Evolutionary conservation across 1,284 basidiomycete species (phyloP).

Genomic region (Microbotryum intermedium): DNA sequence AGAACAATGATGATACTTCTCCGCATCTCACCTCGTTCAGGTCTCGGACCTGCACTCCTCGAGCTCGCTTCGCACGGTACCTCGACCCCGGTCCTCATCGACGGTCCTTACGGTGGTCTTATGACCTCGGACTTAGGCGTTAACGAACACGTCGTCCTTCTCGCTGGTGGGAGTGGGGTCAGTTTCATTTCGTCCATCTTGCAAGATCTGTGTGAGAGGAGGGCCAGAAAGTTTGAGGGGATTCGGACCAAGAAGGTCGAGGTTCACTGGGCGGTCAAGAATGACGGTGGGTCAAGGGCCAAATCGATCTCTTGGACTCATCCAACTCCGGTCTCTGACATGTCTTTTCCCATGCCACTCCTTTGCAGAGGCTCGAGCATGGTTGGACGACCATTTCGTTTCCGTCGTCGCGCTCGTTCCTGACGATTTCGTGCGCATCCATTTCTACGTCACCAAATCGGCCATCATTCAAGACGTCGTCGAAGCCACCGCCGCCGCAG

Average conservation of each 20-base stretch:
- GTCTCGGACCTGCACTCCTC: conserved; percentile 18
- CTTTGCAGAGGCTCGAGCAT: conserved; percentile 20
- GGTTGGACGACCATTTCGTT: conserved; percentile 23
- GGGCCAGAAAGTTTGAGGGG: conserved; percentile 25
- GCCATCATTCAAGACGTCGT: neutral
- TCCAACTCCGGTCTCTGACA: too few species aligned
- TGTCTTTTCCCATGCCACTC: too few species aligned
- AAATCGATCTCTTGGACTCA: too few species aligned
- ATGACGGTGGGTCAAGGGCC: conserved; percentile 12
- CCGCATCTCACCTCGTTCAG: conserved; percentile 8
- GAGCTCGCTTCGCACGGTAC: conserved; percentile 7
- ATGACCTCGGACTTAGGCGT: conserved; percentile 31
- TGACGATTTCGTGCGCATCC: conserved; percentile 9
- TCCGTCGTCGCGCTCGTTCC: neutral
- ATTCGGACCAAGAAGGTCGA: conserved; percentile 13
- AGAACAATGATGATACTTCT: conserved; percentile 11
- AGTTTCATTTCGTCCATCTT: conserved; percentile 22
- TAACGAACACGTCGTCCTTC: conserved; percentile 40
- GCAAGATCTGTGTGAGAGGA: conserved; percentile 19
- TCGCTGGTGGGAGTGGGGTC: conserved; percentile 43
- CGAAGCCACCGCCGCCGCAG: neutral
- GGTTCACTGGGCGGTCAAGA: conserved; percentile 23
- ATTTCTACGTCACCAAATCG: conserved; percentile 21
- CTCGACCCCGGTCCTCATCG: conserved; percentile 37
- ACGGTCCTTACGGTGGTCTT: conserved; percentile 44